phyloP scores from a whole-genome alignment of 352 stramenopile species.

The Phytophthora cryptogea region DNA sequence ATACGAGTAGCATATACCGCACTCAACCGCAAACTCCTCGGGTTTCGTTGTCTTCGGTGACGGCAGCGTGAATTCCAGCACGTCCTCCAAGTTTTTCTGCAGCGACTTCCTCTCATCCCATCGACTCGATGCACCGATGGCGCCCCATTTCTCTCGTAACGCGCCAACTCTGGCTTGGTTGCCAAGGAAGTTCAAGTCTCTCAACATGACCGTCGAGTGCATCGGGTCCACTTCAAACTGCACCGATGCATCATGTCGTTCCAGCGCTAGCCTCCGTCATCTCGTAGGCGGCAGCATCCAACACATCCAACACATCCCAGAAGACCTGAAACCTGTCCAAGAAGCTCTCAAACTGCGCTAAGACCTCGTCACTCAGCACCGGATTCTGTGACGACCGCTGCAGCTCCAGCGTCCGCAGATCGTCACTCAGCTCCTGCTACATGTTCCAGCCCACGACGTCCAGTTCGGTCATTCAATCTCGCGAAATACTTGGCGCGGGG shows the following conservation, averaged over 20 bases:
- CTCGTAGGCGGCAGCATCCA: conserved; percentile 72
- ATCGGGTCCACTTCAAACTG: conserved; percentile 68
- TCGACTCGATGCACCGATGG: conserved; percentile 24
- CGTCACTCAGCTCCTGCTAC: conserved; percentile 52
- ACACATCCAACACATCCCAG: conserved; percentile 29
- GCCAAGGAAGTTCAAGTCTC: conserved; percentile 78
- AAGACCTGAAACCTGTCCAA: no score
- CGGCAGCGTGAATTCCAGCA: no score
- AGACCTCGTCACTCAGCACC: no score
- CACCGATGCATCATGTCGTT: conserved; percentile 68
- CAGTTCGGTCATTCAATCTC: conserved; percentile 36
- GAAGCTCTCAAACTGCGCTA: no score
- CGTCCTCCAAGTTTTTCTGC: no score
- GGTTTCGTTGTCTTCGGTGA: no score
- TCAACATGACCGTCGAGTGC: conserved; percentile 42
- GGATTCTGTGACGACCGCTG: no score
- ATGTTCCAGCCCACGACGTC: no score
- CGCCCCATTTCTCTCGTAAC: conserved; percentile 63
- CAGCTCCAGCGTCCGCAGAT: conserved; percentile 54
- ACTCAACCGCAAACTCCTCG: conserved; percentile 85
- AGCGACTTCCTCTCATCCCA: no score
- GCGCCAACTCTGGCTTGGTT: conserved; percentile 55
- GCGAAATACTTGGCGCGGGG: conserved; percentile 63
- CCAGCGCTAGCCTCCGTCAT: conserved; percentile 61
- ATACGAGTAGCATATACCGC: conserved; percentile 91